These are phyloP conservation scores for Ceratocystis huliohia DNA, from an alignment of 2,329 filamentous ascomycete genomes.

Conservation along the genomic window DNA sequence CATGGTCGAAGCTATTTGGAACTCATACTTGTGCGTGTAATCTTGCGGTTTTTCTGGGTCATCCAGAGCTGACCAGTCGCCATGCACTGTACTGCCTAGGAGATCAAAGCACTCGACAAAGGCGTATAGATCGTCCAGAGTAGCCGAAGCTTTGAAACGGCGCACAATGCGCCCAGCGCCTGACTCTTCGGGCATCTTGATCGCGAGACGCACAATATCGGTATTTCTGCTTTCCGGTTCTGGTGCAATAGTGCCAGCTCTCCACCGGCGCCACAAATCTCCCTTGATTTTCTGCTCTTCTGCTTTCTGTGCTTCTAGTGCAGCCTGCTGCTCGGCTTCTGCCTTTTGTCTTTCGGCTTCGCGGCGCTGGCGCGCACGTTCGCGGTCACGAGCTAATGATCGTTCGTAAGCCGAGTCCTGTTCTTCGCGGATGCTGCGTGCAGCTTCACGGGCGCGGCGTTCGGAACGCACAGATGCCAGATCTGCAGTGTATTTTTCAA, in stretches of 20 bases:
- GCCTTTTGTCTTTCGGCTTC: conserved; percentile 54
- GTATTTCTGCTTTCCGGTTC: conserved; percentile 55
- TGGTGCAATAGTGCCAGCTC: conserved; percentile 49
- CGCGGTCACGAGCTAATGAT: conserved; percentile 74
- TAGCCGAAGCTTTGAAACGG: conserved; percentile 55
- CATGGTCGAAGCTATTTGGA: conserved; percentile 73
- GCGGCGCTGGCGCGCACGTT: conserved; percentile 61
- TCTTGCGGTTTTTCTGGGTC: conserved; percentile 39
- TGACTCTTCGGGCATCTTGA: conserved; percentile 47
- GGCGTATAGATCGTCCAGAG: conserved; percentile 81
- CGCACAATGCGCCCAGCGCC: conserved; percentile 65
- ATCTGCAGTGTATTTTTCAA: conserved; percentile 63
- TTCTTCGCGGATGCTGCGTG: conserved; percentile 68
- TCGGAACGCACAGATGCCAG: conserved; percentile 63
- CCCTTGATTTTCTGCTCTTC: conserved; percentile 34
- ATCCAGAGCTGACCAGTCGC: conserved; percentile 26
- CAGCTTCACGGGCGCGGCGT: conserved; percentile 65
- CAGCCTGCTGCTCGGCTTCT: conserved; percentile 49
- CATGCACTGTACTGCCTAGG: conserved; percentile 30
- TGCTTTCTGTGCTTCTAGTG: conserved; percentile 50
- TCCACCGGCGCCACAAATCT: conserved; percentile 69
- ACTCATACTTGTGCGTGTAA: conserved; percentile 74
- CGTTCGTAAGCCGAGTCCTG: conserved; percentile 92
- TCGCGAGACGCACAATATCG: conserved; percentile 57
- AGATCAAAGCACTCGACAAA: conserved; percentile 85